These are phyloP conservation scores for Acorus calamus DNA, from an alignment of 106 monocot species.

Conservation along the genomic window DNA sequence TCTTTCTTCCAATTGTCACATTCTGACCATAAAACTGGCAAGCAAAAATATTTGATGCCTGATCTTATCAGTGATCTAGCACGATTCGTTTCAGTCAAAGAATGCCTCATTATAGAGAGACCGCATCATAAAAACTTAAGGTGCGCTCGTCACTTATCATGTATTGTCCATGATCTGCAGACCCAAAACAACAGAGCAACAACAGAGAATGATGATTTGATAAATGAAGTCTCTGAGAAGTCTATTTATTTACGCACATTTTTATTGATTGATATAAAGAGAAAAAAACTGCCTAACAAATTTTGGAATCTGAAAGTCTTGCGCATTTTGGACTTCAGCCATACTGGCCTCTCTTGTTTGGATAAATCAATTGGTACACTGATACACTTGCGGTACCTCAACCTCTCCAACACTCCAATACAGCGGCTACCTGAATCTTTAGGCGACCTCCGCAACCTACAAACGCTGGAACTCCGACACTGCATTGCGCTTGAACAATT, in stretches of 20 bases:
- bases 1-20: slow-evolving; percentile 15
- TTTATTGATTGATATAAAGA: background rate
- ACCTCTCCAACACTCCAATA: slow-evolving; percentile 15
- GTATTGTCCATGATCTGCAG: background rate
- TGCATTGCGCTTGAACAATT: slow-evolving; percentile 13
- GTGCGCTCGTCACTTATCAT: background rate
- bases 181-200: no score
- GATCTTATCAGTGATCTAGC: slow-evolving; percentile 19
- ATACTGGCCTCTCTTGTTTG: slow-evolving; percentile 8
- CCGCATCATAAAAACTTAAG: background rate
- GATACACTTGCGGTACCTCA: slow-evolving; percentile 15
- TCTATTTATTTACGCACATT: background rate
- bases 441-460: slow-evolving; percentile 9
- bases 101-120: slow-evolving; percentile 2
- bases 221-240: background rate
- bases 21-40: background rate
- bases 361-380: slow-evolving; percentile 11
- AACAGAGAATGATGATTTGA: no score
- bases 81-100: slow-evolving; percentile 7
- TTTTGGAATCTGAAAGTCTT: slow-evolving; percentile 6
- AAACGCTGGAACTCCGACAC: slow-evolving; percentile 17
- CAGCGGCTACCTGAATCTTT: slow-evolving; percentile 5
- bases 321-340: slow-evolving; percentile 12
- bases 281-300: background rate
- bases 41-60: slow-evolving; percentile 14